Evolutionary conservation across 75 land plant genomes (phyloP), one percentile per base, ranked within the genome.

Genomic region (Cunninghamia lanceolata): DNA sequence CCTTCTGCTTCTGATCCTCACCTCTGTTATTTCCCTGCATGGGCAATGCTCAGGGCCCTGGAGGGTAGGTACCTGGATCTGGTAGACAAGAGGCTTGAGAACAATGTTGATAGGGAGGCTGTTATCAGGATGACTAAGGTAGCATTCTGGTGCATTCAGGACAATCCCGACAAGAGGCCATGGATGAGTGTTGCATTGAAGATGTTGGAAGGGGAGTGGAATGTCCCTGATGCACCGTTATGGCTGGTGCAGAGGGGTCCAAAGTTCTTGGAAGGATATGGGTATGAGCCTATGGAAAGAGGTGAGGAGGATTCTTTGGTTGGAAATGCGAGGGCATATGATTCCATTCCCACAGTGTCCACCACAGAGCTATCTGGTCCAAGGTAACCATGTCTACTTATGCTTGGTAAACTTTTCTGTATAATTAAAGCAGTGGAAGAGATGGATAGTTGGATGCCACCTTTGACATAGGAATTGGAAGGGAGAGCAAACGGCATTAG

Each of bases 91-190:
- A 30, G 81, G 32, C 11, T 85, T 28, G 82, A 63, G 17, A 78
- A 73, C 28, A 43, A 40, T 28, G 34, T 83, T 15, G 45, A 87
- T 36, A 54, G 19, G 21, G 84, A 83, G 25, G 84, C 42, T 35
- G 85, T 85, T 28, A 45, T 36, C 9, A 66, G 74, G 75, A 79
- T 88, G 74, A 59, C 85, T 17, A 59, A 46, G 32, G 70, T 88
- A 6, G 79, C 89, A 9, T 76, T 88, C 35, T 85, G 84, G 84
- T 88, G 89, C 75, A 80, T 86, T 35, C 89, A 88, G 46, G 87
- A 82, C 68, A 70, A 88, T 32, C 84, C 87, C 1, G 32, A 56
- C 46, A 32, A 35, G 34, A 86, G 89, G 75, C 89, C 89, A 42
- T 77, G 84, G 38, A 88, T 88, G 89, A n/a, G 87, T 28, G 50